Evolutionary conservation across 495 filamentous ascomycete genomes (phyloP), one percentile per base, ranked within the genome.

Genomic region (Hypoxylon fragiforme): DNA sequence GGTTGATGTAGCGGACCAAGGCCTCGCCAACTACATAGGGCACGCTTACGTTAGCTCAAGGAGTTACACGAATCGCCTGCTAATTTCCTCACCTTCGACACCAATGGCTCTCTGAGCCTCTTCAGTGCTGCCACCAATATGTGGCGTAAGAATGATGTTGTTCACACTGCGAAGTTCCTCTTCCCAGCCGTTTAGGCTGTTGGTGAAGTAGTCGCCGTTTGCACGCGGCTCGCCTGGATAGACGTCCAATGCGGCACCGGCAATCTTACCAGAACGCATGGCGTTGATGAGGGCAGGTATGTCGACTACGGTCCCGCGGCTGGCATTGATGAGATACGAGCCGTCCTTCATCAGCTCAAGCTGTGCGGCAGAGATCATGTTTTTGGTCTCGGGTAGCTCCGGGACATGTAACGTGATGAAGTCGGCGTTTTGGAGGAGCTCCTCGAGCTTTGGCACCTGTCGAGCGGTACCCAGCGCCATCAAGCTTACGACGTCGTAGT

Each of bases 41-140:
- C 24, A 28, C 15, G 16, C 15, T 42, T 13, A 7, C 2, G 26
- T 64, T 35, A 54, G 40, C 35, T 50, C 22, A 15, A 9, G 19
- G n/a, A 24, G 37, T 24, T 16, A 34, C 3, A 12, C n/a, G 26
- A 26, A 22, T 44, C 26, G 6, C 21, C 16, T 46, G 13, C 3
- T 24, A 22, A 11, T 11, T 19, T 36, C 11, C 44, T 30, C 62
- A 73, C 74, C 76, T 77, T 99, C 95, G 19, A 95, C 77, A 59
- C 95, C 95, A 68, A 97, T 99, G 7, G 95, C 92, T 44, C 89
- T 84, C 73, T 99, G 95, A 4, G 95, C 95, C 76, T 99, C 92
- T 70, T 99, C 95, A 2, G 95, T 99, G 72, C 89, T 95, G 24
- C 94, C 94, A 46, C 94, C 94, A 64, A 99, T 97, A 66, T 99